Conservation (phyloP, 2,329 filamentous ascomycete species). For the Pseudogymnoascus destructans region DNA sequence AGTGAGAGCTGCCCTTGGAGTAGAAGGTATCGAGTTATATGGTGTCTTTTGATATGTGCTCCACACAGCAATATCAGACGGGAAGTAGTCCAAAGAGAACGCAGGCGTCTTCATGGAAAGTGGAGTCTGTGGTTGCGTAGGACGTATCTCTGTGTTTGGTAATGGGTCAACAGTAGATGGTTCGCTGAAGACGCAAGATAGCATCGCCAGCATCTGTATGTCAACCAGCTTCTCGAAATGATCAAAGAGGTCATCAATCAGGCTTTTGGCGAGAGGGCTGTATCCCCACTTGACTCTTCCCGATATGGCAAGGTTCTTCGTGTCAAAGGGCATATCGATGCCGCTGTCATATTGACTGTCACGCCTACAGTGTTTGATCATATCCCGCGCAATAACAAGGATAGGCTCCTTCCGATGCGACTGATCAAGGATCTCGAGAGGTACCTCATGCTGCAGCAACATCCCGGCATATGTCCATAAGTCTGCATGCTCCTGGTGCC, state of each 20-base stretch:
- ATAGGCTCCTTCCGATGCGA: conserved; percentile 38
- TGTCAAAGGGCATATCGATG: conserved; percentile 34
- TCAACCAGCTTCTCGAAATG: conserved; percentile 51
- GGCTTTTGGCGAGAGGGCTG: conserved; percentile 48
- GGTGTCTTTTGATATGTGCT: conserved; percentile 38
- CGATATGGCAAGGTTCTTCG: conserved; percentile 28
- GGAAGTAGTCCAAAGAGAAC: conserved; percentile 55
- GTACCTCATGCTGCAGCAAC: conserved; percentile 64
- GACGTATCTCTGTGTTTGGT: conserved; percentile 42
- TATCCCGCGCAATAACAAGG: conserved; percentile 55
- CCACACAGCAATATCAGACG: conserved; percentile 43
- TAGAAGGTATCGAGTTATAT: conserved; percentile 41
- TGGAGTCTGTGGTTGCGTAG: conserved; percentile 47
- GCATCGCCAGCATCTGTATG: conserved; percentile 59
- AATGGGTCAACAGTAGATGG: conserved; percentile 40
- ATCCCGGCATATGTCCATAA: conserved; percentile 75
- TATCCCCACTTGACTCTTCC: conserved; percentile 56
- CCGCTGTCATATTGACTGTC: conserved; percentile 35
- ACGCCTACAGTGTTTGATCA: conserved; percentile 31
- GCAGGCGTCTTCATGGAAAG: conserved; percentile 52
- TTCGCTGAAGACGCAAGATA: conserved; percentile 56
- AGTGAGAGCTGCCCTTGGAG: conserved; percentile 43
- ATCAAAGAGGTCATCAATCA: conserved; percentile 48
- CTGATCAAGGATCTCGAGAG: conserved; percentile 49
- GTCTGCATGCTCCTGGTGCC: conserved; percentile 57